phyloP scores from a whole-genome alignment of 177 flowering plant genomes.

The Telopea speciosissima region DNA sequence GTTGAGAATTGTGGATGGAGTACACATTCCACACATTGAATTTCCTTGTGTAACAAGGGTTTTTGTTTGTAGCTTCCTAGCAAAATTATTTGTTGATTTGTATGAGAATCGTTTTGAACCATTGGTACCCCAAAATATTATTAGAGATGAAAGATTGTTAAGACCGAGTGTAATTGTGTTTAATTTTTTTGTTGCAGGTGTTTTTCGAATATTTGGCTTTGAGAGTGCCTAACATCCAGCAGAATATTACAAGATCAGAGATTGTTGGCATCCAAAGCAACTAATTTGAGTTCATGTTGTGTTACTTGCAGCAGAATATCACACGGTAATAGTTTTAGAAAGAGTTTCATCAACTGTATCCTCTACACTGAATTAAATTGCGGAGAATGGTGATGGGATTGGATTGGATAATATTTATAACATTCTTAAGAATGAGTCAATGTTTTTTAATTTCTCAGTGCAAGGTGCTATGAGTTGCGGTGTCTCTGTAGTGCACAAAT shows the following conservation, averaged over 20 bases:
- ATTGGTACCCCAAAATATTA: no score
- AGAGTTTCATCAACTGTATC: not conserved
- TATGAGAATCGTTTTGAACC: no score
- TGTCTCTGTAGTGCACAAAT: no score
- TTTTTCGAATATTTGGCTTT: slow-evolving; percentile 66
- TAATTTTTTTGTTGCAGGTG: slow-evolving; percentile 38
- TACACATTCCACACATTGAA: no score
- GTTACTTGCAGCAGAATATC: not conserved
- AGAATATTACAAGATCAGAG: not conserved
- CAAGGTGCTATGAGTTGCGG: not conserved
- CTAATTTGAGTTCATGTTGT: not conserved
- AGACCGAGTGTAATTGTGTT: not conserved
- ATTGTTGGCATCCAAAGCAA: not conserved
- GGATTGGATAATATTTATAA: not conserved
- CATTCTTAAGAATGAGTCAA: not conserved
- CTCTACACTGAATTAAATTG: not conserved
- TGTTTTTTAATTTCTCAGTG: not conserved
- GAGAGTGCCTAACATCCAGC: slow-evolving; percentile 37
- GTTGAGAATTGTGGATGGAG: no score
- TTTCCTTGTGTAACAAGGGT: no score
- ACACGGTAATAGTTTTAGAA: not conserved
- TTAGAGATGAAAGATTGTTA: no score
- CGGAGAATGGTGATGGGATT: not conserved
- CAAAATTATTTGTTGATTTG: no score
- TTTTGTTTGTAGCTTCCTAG: no score